These are phyloP conservation scores for Microsporum canis DNA, from an alignment of 2,329 filamentous ascomycete species.

Conservation along the genomic window DNA sequence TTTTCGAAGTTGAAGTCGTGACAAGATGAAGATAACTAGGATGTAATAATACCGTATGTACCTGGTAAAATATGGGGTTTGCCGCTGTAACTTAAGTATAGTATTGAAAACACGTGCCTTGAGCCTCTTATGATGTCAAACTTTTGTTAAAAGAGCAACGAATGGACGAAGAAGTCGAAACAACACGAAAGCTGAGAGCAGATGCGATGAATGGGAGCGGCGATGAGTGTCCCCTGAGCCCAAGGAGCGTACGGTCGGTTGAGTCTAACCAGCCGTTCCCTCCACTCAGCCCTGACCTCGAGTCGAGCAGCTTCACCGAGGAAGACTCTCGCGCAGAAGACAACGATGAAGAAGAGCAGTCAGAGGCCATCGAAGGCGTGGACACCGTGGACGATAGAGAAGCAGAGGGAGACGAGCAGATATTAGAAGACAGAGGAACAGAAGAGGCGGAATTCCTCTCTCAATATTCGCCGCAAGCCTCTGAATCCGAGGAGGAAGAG, in stretches of 20 bases:
- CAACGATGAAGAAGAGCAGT: slow-evolving; percentile 20
- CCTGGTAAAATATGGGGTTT: background rate
- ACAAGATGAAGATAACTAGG: background rate
- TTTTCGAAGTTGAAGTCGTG: background rate
- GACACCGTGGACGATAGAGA: slow-evolving; percentile 12
- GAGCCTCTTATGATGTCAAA: background rate
- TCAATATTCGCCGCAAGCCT: slow-evolving; percentile 23
- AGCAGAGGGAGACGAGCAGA: slow-evolving; percentile 23
- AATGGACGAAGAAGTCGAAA: background rate
- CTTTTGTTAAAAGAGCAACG: background rate
- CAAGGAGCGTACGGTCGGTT: background rate
- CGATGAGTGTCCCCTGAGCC: background rate
- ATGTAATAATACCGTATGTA: background rate
- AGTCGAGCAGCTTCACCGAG: background rate
- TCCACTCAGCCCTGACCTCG: slow-evolving; percentile 9
- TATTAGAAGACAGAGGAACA: slow-evolving; percentile 14
- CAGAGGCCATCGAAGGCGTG: slow-evolving; percentile 16
- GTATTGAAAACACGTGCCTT: background rate
- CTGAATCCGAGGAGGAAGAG: slow-evolving; percentile 12
- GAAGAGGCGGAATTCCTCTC: slow-evolving; percentile 37
- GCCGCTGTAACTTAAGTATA: background rate
- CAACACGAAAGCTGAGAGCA: background rate
- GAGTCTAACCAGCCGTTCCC: slow-evolving; percentile 11
- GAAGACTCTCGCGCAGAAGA: slow-evolving; percentile 1
- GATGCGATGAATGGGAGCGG: background rate